Base-by-base conservation (phyloP, 1,284 basidiomycete species). In the Cutaneotrichosporon cyanovorans region DNA sequence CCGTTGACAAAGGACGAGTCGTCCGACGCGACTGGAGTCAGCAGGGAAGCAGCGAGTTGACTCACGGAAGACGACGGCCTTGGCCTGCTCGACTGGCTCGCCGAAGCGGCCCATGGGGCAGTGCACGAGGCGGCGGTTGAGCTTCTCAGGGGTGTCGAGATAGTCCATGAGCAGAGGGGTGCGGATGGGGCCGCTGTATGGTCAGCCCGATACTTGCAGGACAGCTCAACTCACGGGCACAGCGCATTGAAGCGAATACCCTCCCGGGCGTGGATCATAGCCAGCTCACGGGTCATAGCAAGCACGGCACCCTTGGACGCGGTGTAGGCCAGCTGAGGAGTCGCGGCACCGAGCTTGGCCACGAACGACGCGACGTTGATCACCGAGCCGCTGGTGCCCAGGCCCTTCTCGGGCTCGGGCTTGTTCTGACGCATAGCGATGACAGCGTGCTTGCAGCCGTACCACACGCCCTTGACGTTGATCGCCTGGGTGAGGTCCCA, bases 391-490 rank as follows among this genome's bases (percentile, higher is more conserved):
- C 91, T 91, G 18, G 75, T 74, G 60, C 80, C 82, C 15, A 95
- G 78, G 6, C 85, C 85, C 71, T 85, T 89, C 47, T 78, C 73
- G 55, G 79, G 79, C 55, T 95, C 90, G 36, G 80, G 79, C 9
- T 85, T 79, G 72, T 95, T 95, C 53, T 86, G 75, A 54, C 88
- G 82, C 92, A 97, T 97, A 20, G 92, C 93, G 45, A 84, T 76
- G 65, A 97, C 91, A 7, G 90, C 92, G 66, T 97, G 84, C 73
- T 96, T 95, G 78, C 86, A 92, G 37, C 93, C 92, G 82, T 85
- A 97, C 92, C 92, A 96, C 50, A 96, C 93, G 46, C 92, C 92
- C 73, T 97, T 97, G 68, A 93, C 81, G 71, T 97, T 97, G 75
- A 96, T 85, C 53, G 81, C 77, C 83, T 92, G 88, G 5, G 87